These are phyloP conservation scores for Solanum habrochaites DNA, from an alignment of 257 asterid species.

Conservation along the genomic window DNA sequence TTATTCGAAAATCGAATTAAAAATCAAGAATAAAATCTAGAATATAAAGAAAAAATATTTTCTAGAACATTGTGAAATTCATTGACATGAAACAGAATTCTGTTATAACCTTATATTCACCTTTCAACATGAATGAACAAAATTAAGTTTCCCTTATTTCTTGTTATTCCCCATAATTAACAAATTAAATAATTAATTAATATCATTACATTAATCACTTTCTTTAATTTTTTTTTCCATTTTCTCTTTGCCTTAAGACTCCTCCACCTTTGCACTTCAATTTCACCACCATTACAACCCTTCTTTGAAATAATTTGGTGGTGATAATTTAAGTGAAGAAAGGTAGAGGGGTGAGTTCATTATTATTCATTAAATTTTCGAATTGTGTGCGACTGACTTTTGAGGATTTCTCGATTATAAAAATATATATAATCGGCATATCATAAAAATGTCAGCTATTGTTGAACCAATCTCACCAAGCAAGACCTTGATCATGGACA, in stretches of 20 bases:
- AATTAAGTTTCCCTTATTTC: background rate
- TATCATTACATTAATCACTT: background rate
- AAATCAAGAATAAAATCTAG: background rate
- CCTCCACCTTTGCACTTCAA: background rate
- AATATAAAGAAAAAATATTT: background rate
- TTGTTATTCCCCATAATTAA: background rate
- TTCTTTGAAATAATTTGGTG: background rate
- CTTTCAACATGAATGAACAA: background rate
- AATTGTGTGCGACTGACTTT: accelerated
- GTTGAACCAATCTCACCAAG: background rate
- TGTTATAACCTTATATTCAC: background rate
- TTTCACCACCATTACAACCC: background rate
- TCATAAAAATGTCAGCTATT: background rate
- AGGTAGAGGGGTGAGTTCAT: background rate
- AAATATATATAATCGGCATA: too few relatives aligned
- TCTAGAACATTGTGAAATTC: background rate
- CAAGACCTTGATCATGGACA: background rate
- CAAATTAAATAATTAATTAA: background rate
- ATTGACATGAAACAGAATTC: background rate
- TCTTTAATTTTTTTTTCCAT: background rate
- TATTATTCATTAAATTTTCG: background rate
- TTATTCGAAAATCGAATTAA: too few relatives aligned
- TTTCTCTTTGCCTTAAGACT: background rate
- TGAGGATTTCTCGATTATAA: background rate
- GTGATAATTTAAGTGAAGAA: background rate